Conservation (phyloP, 306 rosid species). For the Potentilla sterilis region DNA sequence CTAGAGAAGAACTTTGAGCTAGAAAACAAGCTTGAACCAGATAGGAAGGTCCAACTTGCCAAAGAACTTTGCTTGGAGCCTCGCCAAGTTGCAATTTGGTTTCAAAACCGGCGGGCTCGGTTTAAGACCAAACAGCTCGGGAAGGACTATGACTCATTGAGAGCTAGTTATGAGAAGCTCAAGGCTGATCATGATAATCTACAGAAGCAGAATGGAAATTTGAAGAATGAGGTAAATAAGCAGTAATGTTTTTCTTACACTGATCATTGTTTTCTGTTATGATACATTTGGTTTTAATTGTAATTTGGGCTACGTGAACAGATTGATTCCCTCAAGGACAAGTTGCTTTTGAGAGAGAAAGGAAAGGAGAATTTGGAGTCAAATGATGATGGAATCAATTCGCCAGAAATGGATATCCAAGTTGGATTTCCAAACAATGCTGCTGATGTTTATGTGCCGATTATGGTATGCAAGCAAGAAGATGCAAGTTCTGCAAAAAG, state of each 20-base stretch:
- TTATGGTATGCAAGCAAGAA: slow-evolving; percentile 61
- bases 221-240: slow-evolving; percentile 57
- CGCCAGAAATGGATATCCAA: slow-evolving; percentile 37
- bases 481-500: slow-evolving; percentile 81
- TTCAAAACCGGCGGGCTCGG: slow-evolving; percentile 84
- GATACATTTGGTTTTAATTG: background rate
- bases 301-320: slow-evolving; percentile 14
- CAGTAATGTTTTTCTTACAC: background rate
- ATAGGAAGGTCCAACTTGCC: slow-evolving; percentile 75
- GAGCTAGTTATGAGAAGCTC: slow-evolving; percentile 56
- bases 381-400: slow-evolving; percentile 38
- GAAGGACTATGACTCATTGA: slow-evolving; percentile 63
- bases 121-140: slow-evolving; percentile 76
- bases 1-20: slow-evolving; percentile 72
- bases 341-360: slow-evolving; percentile 39
- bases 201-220: slow-evolving; percentile 44
- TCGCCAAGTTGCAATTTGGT: slow-evolving; percentile 96
- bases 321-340: slow-evolving; percentile 65
- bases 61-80: slow-evolving; percentile 83
- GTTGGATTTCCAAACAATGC: slow-evolving; percentile 34
- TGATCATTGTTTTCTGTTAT: background rate
- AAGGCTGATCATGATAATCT: slow-evolving; percentile 61
- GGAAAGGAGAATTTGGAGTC: slow-evolving; percentile 35
- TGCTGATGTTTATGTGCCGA: slow-evolving; percentile 40
- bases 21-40: slow-evolving; percentile 91